Conservation (phyloP, 2,329 filamentous ascomycete species). For the Lasiodiplodia gonubiensis region DNA sequence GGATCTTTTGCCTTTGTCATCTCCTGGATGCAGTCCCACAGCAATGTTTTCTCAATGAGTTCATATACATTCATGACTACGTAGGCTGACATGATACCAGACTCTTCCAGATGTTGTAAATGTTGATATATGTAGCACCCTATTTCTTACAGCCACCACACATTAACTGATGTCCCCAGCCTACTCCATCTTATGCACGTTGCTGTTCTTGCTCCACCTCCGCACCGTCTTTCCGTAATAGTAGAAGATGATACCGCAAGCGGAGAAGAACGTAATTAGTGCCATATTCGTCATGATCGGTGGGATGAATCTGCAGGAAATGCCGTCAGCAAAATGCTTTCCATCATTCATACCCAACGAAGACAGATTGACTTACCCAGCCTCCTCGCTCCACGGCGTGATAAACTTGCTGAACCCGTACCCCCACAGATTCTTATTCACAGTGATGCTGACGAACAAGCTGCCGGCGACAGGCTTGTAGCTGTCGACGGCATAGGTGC, state of each 20-base stretch:
- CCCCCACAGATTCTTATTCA: constrained; percentile 69
- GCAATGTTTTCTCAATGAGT: too few species aligned
- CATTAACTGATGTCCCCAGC: not conserved
- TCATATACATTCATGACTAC: too few species aligned
- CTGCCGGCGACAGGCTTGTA: constrained; percentile 68
- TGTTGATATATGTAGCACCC: not conserved
- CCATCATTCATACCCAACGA: not conserved
- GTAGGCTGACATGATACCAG: too few species aligned
- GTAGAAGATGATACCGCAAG: constrained; percentile 62
- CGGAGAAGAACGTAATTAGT: constrained; percentile 60
- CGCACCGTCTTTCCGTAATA: constrained; percentile 64
- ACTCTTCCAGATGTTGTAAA: not conserved
- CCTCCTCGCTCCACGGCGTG: constrained; percentile 57
- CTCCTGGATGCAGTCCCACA: too few species aligned
- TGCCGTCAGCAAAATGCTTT: not conserved
- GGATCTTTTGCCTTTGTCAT: too few species aligned
- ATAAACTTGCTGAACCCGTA: constrained; percentile 65
- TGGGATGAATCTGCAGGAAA: constrained; percentile 48
- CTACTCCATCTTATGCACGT: constrained; percentile 58
- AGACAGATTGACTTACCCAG: constrained; percentile 45
- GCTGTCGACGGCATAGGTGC: constrained; percentile 66
- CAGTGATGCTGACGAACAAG: constrained; percentile 65
- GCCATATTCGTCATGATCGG: constrained; percentile 67
- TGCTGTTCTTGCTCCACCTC: constrained; percentile 60
- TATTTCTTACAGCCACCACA: not conserved